Conservation (phyloP, 768 basidiomycete species). For the Mrakia hoshinonis region DNA sequence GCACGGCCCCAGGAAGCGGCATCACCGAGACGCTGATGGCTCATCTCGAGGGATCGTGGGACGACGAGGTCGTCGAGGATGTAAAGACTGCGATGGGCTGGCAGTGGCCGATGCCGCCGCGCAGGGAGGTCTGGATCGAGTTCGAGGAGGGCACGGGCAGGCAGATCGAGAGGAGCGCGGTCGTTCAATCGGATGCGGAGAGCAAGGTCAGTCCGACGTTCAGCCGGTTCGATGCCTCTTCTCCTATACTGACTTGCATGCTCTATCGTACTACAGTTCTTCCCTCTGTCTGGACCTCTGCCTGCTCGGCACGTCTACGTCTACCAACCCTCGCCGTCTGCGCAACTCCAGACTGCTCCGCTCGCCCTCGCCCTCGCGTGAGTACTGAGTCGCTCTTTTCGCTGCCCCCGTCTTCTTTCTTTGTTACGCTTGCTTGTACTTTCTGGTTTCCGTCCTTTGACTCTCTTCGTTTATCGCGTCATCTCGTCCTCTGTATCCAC, state of each 20-base stretch:
- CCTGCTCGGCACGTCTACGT: conserved; percentile 4
- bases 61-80: background rate
- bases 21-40: background rate
- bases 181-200: background rate
- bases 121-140: background rate
- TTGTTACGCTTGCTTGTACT: too few relatives aligned
- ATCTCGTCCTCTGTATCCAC: too few relatives aligned
- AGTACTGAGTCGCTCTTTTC: too few relatives aligned
- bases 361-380: too few relatives aligned
- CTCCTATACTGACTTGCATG: background rate
- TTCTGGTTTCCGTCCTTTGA: too few relatives aligned
- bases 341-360: background rate
- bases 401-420: too few relatives aligned
- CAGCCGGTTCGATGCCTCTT: background rate
- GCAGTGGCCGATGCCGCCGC: background rate
- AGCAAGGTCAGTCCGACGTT: background rate
- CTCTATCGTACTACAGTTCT: background rate
- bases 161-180: background rate
- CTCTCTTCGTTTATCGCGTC: too few relatives aligned
- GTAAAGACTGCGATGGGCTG: background rate
- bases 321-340: background rate
- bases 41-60: background rate
- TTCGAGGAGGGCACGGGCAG: background rate
- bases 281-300: background rate
- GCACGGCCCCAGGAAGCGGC: too few relatives aligned